Evolutionary conservation across 2,329 filamentous ascomycete genomes (phyloP), one percentile per base, ranked within the genome.

Genomic region (Sporothrix pallida): DNA sequence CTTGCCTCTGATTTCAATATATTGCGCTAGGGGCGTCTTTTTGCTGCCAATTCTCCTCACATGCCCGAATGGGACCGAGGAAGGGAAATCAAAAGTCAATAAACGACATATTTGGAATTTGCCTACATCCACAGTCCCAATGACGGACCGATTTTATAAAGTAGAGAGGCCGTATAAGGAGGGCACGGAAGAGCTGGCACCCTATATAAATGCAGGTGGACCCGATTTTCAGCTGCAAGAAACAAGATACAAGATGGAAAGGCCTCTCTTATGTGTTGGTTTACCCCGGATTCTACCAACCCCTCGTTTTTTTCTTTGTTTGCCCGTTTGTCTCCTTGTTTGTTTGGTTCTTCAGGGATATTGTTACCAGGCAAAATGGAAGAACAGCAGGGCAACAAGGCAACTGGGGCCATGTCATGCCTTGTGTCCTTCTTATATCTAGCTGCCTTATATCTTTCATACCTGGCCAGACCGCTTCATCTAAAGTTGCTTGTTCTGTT

Each of bases 221-320:
- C 31, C 58, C 26, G 17, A 23, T 63, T 20, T 3, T 7, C n/a
- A 37, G 37, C 37, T 44, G 31, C 37, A 44, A n/a, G 37, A 63
- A 42, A n/a, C 37, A 17, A 42, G 23, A 31, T 9, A 12, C n/a
- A 9, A 60, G 26, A 8, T 63, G n/a, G 15, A 20, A 13, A 63
- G 37, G 37, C 31, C 4, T 65, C n/a, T 20, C 37, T 13, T 37
- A 6, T 65, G 20, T 23, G n/a, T 65, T 46, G 60, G 37, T 46
- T 65, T 65, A 65, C 60, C 60, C 60, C 60, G 60, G 60, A 65
- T 65, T 65, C n/a, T 46, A 65, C 60, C 60, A 65, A 37, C 37
- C 60, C 60, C 20, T 46, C n/a, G 60, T 63, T 44, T n/a, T 65
- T 44, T 44, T 63, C 5, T 37, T 60, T 60, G 56, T 17, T 62